phyloP scores from a whole-genome alignment of 441 rosid genomes.

The Populus hybrid region DNA sequence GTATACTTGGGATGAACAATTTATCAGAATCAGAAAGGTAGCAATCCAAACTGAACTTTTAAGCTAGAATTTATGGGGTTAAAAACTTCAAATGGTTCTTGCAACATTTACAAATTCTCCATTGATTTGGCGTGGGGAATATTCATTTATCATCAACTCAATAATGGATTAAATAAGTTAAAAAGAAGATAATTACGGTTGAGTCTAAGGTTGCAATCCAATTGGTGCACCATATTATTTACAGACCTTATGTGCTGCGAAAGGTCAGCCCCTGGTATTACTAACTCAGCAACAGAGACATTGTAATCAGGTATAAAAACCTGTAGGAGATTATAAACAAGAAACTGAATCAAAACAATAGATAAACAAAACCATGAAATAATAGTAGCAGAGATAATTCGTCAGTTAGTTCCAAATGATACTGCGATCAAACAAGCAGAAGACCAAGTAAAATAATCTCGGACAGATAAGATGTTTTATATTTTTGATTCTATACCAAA shows the following conservation, averaged over 20 bases:
- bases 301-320: slow-evolving; percentile 32
- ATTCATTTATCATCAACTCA: background rate
- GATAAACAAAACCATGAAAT: background rate
- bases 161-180: background rate
- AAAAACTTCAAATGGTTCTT: background rate
- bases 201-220: background rate
- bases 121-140: background rate
- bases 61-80: background rate
- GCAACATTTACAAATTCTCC: background rate
- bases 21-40: background rate
- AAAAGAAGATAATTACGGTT: background rate
- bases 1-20: background rate
- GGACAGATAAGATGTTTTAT: background rate
- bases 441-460: background rate
- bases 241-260: slow-evolving; percentile 35
- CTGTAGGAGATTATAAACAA: slow-evolving; percentile 13
- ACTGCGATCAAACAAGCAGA: background rate
- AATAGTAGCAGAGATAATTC: background rate
- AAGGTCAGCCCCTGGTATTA: slow-evolving; percentile 33
- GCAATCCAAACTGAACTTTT: background rate
- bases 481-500: background rate
- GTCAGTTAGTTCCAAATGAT: background rate
- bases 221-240: background rate
- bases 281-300: slow-evolving; percentile 32
- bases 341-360: background rate